These are phyloP conservation scores for Lepiota subincarnata DNA, from an alignment of 768 basidiomycete genomes.

Conservation along the genomic window DNA sequence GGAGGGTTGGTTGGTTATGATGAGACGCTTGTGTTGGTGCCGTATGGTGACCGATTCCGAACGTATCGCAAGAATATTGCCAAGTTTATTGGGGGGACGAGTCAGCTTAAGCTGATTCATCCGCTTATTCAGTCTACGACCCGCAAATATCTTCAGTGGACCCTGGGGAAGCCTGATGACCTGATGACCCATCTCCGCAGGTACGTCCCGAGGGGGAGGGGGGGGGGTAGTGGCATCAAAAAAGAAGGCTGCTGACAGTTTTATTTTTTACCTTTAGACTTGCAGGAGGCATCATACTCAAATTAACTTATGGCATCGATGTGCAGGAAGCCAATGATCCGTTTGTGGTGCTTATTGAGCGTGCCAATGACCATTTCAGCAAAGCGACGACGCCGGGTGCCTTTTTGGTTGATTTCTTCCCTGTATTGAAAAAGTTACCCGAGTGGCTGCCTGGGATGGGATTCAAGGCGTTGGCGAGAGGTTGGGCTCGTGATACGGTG, in stretches of 20 bases:
- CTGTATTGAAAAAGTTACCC: conserved; percentile 42
- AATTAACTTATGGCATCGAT: conserved; percentile 53
- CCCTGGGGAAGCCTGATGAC: conserved; percentile 26
- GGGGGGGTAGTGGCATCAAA: not conserved
- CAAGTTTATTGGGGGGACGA: conserved; percentile 34
- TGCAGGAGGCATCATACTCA: conserved; percentile 50
- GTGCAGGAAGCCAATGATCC: conserved; percentile 50
- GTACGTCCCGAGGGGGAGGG: conserved; percentile 18
- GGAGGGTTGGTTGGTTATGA: conserved; percentile 46
- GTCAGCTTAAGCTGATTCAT: conserved; percentile 24
- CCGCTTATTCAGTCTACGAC: conserved; percentile 32
- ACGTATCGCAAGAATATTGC: conserved; percentile 41
- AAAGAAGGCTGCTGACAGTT: no score
- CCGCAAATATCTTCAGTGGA: conserved; percentile 32
- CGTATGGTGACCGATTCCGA: conserved; percentile 40
- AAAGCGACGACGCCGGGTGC: conserved; percentile 45
- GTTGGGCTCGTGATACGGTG: conserved; percentile 34
- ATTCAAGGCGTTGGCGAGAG: conserved; percentile 43
- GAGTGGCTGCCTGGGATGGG: conserved; percentile 55
- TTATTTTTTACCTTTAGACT: conserved; percentile 25
- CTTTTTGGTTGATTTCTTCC: conserved; percentile 40
- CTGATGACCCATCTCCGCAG: conserved; percentile 36
- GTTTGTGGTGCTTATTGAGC: conserved; percentile 47
- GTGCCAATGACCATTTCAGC: conserved; percentile 49
- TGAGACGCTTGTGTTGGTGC: conserved; percentile 42